These are phyloP conservation scores for Prunus persica DNA, from an alignment of 306 rosid genomes.

Conservation along the genomic window DNA sequence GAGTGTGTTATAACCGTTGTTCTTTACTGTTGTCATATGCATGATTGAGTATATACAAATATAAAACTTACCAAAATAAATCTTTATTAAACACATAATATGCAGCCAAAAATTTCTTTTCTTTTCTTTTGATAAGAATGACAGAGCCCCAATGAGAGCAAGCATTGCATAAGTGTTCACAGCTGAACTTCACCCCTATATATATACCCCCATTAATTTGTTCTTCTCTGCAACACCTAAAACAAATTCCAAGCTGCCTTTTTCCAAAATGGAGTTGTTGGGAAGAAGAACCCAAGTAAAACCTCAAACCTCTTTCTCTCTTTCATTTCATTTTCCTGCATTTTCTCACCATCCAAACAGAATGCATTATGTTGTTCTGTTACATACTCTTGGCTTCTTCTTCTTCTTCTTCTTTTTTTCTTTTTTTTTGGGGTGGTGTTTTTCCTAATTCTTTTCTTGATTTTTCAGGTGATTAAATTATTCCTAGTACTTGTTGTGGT, in stretches of 20 bases:
- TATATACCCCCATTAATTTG: neutral
- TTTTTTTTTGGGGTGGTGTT: neutral
- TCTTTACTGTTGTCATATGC: neutral
- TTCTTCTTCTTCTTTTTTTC: neutral
- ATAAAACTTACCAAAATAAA: neutral
- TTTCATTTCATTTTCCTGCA: neutral
- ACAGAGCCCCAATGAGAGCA: neutral
- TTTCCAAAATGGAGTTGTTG: constrained; percentile 17
- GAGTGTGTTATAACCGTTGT: constrained; percentile 1
- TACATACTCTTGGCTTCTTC: no score
- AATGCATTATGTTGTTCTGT: neutral
- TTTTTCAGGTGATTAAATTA: constrained; percentile 27
- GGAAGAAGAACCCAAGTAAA: constrained; percentile 33
- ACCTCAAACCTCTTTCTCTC: neutral
- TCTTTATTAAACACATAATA: neutral
- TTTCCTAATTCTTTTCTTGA: neutral
- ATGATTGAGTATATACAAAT: neutral
- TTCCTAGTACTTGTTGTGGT: constrained; percentile 4
- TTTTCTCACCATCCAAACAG: neutral
- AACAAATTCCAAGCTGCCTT: constrained; percentile 3
- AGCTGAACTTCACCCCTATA: constrained; percentile 1
- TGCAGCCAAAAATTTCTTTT: neutral
- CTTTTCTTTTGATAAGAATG: neutral
- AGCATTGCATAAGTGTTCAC: neutral
- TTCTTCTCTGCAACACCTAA: constrained; percentile 5